phyloP scores from a whole-genome alignment of 2,329 filamentous ascomycete genomes.

The Xylariaceae sp. region DNA sequence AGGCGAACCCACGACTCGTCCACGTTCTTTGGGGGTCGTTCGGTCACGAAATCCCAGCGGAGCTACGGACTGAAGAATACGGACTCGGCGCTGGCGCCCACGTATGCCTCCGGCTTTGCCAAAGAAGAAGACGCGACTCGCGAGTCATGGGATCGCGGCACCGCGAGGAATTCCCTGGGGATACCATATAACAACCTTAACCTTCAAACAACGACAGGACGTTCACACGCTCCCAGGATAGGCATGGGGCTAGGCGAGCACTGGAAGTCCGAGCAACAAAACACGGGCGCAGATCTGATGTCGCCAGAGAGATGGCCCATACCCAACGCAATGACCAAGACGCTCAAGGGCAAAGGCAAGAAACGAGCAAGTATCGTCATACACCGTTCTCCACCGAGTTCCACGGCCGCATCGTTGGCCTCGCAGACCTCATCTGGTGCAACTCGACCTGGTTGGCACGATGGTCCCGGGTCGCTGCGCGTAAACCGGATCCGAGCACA shows the following conservation, averaged over 20 bases:
- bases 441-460: no score
- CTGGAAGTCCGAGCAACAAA: conserved; percentile 18
- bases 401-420: conserved; percentile 11
- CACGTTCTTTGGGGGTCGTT: conserved; percentile 27
- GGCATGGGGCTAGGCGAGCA: conserved; percentile 15
- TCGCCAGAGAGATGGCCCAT: conserved; percentile 24
- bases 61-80: conserved; percentile 18
- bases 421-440: conserved; percentile 13
- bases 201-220: conserved; percentile 17
- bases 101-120: conserved; percentile 3
- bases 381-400: conserved; percentile 13
- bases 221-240: neutral
- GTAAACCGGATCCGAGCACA: conserved; percentile 19
- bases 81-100: conserved; percentile 4
- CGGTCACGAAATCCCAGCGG: conserved; percentile 23
- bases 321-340: conserved; percentile 14
- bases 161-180: conserved; percentile 26
- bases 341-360: conserved; percentile 16
- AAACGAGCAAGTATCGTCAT: neutral
- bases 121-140: conserved; percentile 10
- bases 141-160: conserved; percentile 23
- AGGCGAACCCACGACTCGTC: conserved; percentile 24
- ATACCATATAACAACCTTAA: conserved; percentile 27
- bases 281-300: conserved; percentile 19
- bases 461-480: neutral